Base-by-base conservation (phyloP, 2,329 filamentous ascomycete species). In the Aspergillus quadrilineatus region DNA sequence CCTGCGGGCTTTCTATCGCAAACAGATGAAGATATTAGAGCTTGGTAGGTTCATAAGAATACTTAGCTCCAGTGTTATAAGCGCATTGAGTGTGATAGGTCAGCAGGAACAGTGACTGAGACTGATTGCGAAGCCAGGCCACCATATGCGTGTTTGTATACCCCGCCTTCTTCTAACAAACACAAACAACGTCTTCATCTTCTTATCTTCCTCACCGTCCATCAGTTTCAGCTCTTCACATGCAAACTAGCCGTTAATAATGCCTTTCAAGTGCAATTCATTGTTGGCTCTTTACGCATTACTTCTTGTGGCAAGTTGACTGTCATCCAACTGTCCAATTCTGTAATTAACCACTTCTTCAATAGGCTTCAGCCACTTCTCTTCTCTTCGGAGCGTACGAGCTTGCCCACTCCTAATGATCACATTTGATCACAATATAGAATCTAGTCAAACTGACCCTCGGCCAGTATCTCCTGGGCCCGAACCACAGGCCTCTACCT, bases 391-490 rank as follows among this genome's bases (percentile, higher is more conserved):
- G 53, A 49, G 48, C 53, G 56, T 56, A 47, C 28, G 56, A 47
- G 14, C 12, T 15, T 1, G 10, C 30, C 8, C 28, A 26, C 14
- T 30, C 17, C 22, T 22, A 22, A 10, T 14, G 6, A 7, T 28
- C 44, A 17, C 4, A 9, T 2, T 12, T 14, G 5, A 14, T 10
- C 9, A 37, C 4, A 12, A 6, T 4, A 22, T 6, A 30, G n/a
- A 5, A n/a, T 17, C 46, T 22, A 6, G 8, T 34, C 14, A 29
- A 17, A 41, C 17, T 28, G 44, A 39, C 14, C 12, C 8, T 14
- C 6, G 12, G 29, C 43, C 9, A 71, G 69, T 0, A 41, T 72
- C 9, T 62, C 69, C 34, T 72, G 66, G 69, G 59, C 64, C 9
- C 63, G 60, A n/a, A 65, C 63, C 9, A 45, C 52, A 14, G 43